Evolutionary conservation across 495 filamentous ascomycete species (phyloP).

Genomic region (Terfezia boudieri): DNA sequence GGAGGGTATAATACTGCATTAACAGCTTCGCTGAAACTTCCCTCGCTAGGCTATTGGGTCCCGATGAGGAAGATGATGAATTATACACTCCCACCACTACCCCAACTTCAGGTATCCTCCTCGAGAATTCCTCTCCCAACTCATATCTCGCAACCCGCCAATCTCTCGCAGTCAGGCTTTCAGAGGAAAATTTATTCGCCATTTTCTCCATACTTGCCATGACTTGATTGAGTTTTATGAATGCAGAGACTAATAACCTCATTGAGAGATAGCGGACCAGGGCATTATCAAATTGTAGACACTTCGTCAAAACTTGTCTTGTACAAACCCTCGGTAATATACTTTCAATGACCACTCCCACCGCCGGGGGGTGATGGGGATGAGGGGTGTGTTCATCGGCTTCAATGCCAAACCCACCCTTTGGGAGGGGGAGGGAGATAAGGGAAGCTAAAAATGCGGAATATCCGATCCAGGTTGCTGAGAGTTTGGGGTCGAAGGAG

Average conservation of each 20-base stretch:
- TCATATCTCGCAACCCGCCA: constrained; percentile 45
- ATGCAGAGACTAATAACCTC: constrained; percentile 49
- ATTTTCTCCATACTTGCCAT: constrained; percentile 31
- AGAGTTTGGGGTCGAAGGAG: constrained; percentile 71
- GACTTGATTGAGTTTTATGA: constrained; percentile 49
- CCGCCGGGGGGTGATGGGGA: constrained; percentile 44
- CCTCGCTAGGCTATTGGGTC: constrained; percentile 34
- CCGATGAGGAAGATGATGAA: constrained; percentile 1
- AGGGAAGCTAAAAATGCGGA: constrained; percentile 63
- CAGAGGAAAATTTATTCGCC: constrained; percentile 6
- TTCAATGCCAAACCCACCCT: constrained; percentile 31
- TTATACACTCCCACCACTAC: constrained; percentile 1
- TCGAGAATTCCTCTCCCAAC: constrained; percentile 50
- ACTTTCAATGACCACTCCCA: constrained; percentile 54
- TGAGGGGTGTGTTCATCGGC: constrained; percentile 22
- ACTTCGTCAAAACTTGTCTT: constrained; percentile 51
- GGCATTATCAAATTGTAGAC: constrained; percentile 48
- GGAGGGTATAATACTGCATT: constrained; percentile 53
- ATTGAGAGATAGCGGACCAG: constrained; percentile 66
- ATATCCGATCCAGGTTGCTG: constrained; percentile 83
- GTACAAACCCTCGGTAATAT: constrained; percentile 66
- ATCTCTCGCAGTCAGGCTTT: constrained; percentile 20
- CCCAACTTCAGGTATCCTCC: constrained; percentile 45
- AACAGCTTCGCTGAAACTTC: constrained; percentile 57
- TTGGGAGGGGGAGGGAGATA: constrained; percentile 49